A percentile compares a stretch with the other conserved stretches of the same genome.
Evolutionary conservation across 2,329 filamentous ascomycete species (phyloP).

Genomic region (Clonostachys rosea): DNA sequence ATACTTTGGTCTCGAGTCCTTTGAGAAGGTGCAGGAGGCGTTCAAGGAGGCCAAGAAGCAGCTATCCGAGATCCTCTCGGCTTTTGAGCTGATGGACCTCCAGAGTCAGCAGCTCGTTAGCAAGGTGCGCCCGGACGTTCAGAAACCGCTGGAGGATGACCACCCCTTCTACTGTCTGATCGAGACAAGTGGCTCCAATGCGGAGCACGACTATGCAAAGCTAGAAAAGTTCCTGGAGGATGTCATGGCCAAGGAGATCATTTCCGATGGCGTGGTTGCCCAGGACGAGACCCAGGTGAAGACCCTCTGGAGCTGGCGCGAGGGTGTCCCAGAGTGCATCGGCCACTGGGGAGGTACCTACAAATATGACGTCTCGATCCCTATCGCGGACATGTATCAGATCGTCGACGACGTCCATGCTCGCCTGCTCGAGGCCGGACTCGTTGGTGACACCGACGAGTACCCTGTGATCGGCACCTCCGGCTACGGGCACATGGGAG

Average conservation of each 20-base stretch:
- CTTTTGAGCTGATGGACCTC: conserved; percentile 95
- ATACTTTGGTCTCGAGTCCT: conserved; percentile 87
- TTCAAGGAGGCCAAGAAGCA: conserved; percentile 87
- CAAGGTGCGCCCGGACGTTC: conserved; percentile 64
- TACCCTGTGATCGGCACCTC: conserved; percentile 85
- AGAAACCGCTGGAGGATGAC: conserved; percentile 74
- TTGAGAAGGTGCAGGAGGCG: conserved; percentile 79
- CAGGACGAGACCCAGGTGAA: conserved; percentile 89
- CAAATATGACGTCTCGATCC: conserved; percentile 98
- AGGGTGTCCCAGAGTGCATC: conserved; percentile 85
- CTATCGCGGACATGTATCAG: conserved; percentile 78
- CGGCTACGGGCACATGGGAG: conserved; percentile 97
- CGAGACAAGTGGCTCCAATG: conserved; percentile 92
- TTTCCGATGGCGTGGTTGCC: conserved; percentile 84
- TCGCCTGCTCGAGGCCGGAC: conserved; percentile 66
- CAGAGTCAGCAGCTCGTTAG: conserved; percentile 75
- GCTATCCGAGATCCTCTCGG: conserved; percentile 91
- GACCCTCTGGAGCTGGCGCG: conserved; percentile 85
- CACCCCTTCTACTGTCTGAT: conserved; percentile 95
- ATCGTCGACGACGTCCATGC: conserved; percentile 82
- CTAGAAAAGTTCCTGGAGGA: conserved; percentile 85
- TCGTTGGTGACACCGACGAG: conserved; percentile 71
- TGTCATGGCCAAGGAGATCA: conserved; percentile 83
- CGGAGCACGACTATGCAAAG: conserved; percentile 91
- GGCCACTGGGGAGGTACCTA: conserved; percentile 93